Base-by-base conservation (phyloP, 1,139 yeast species). In the Pichia sp. region DNA sequence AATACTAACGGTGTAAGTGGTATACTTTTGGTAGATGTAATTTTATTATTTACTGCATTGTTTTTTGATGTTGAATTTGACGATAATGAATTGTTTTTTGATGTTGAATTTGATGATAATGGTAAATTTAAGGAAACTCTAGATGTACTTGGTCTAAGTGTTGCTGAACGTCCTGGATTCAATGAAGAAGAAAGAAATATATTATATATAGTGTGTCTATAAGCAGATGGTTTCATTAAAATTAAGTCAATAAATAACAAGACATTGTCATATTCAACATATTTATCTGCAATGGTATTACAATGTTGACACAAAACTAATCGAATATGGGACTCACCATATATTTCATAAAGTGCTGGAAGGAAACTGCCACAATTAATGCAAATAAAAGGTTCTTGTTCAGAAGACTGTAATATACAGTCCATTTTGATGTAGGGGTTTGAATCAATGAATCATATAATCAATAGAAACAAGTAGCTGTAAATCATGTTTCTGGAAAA, bases 221-320 rank as follows among this genome's bases (percentile, higher is more conserved):
- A 90, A 0, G 97, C 97, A 55, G 82, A 94, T 4, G 94, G 90
- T 59, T 89, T 87, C 52, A 92, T 67, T 12, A 92, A 72, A 44
- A 92, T 66, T 37, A 90, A 71, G 58, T 94, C 98, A 32, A 94
- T 80, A 58, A 87, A 85, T 28, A 92, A 67, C 2, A 92, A 68
- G 23, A 90, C 95, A 44, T 80, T 76, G 62, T 92, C 99, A 54
- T 81, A 84, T 60, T 92, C 99, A 35, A 92, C 83, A 64, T 94
- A 92, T 61, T 85, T 84, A 64, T 92, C 99, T 2, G 92, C 95
- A 20, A 86, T 79, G 45, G 73, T 69, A 37, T 76, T 73, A 61
- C 99, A 92, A 27, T 67, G 62, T 1, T 78, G 70, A 57, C 99
- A 92, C 37, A 82, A 81, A 0, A 96, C 82, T 41, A 89, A 73